Conservation (phyloP, 1,284 basidiomycete species). For the Ustilago lituana region DNA sequence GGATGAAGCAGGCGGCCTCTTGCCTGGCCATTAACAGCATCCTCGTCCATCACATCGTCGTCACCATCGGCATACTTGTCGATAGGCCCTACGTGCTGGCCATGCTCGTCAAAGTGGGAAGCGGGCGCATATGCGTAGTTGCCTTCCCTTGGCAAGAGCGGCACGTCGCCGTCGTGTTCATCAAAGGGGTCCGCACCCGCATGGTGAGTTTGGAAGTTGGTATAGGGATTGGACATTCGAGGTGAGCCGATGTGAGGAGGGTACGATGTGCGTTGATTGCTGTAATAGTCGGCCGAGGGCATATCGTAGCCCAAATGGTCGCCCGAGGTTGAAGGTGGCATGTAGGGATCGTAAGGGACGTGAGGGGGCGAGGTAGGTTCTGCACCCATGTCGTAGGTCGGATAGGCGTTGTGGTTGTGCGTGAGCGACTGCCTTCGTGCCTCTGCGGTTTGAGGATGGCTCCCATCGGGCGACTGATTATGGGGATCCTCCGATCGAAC, state of each 20-base stretch:
- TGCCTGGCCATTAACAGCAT: slow-evolving; percentile 44
- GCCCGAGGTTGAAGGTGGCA: slow-evolving; percentile 28
- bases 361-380: slow-evolving; percentile 31
- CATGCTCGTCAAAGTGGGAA: slow-evolving; percentile 54
- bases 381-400: slow-evolving; percentile 50
- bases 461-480: slow-evolving; percentile 14
- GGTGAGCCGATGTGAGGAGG: slow-evolving; percentile 23
- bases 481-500: slow-evolving; percentile 20
- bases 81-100: slow-evolving; percentile 50
- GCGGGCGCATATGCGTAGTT: slow-evolving; percentile 59
- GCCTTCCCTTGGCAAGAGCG: slow-evolving; percentile 47
- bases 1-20: slow-evolving; percentile 22
- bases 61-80: slow-evolving; percentile 47
- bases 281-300: slow-evolving; percentile 41
- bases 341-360: slow-evolving; percentile 38
- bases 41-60: slow-evolving; percentile 54
- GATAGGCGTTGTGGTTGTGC: slow-evolving; percentile 33
- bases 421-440: slow-evolving; percentile 15
- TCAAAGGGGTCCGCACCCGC: slow-evolving; percentile 29
- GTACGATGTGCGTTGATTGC: slow-evolving; percentile 15
- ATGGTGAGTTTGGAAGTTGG: slow-evolving; percentile 22
- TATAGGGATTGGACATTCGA: slow-evolving; percentile 40
- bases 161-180: slow-evolving; percentile 45
- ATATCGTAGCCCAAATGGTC: slow-evolving; percentile 40
- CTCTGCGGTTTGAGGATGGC: slow-evolving; percentile 24